Evolutionary conservation across 2,329 filamentous ascomycete species (phyloP).

Genomic region (Exophiala phaeomuriformis): DNA sequence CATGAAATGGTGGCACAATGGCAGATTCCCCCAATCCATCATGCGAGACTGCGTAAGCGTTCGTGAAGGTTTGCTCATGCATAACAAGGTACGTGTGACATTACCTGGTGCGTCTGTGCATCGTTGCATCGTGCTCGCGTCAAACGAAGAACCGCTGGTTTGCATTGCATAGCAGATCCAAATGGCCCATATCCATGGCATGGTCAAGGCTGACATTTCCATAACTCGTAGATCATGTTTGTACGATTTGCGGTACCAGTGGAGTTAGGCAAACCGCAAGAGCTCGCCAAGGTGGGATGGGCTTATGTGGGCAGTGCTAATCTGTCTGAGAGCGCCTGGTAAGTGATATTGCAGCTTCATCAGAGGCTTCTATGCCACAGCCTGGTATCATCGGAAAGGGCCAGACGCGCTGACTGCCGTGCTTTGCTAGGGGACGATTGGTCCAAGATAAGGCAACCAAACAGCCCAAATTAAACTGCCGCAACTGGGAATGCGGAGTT

Average conservation of each 20-base stretch:
- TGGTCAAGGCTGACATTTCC: conserved; percentile 6
- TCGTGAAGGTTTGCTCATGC: conserved; percentile 67
- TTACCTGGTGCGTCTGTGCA: conserved; percentile 28
- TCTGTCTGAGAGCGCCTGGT: conserved; percentile 88
- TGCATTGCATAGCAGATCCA: no score
- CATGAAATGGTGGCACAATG: conserved; percentile 59
- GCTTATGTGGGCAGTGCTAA: conserved; percentile 88
- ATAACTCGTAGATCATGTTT: conserved; percentile 12
- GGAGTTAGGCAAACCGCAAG: neutral
- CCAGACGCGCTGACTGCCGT: conserved; percentile 2
- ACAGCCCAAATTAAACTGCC: conserved; percentile 67
- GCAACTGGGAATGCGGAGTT: conserved; percentile 96
- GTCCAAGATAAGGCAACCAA: conserved; percentile 61
- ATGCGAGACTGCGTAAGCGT: conserved; percentile 70
- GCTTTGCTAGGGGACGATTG: conserved; percentile 60
- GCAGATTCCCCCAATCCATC: conserved; percentile 62
- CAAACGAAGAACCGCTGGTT: no score
- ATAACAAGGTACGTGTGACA: conserved; percentile 61
- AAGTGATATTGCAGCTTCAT: conserved; percentile 32
- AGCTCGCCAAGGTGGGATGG: conserved; percentile 49
- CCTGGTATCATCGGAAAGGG: no score
- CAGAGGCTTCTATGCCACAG: no score
- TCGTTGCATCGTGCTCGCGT: conserved; percentile 14
- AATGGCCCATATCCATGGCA: neutral
- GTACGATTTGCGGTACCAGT: conserved; percentile 10